A percentile compares a stretch with the other conserved stretches of the same genome.
Evolutionary conservation across 768 basidiomycete species (phyloP).

Genomic region (Boletus rubroflammeus): DNA sequence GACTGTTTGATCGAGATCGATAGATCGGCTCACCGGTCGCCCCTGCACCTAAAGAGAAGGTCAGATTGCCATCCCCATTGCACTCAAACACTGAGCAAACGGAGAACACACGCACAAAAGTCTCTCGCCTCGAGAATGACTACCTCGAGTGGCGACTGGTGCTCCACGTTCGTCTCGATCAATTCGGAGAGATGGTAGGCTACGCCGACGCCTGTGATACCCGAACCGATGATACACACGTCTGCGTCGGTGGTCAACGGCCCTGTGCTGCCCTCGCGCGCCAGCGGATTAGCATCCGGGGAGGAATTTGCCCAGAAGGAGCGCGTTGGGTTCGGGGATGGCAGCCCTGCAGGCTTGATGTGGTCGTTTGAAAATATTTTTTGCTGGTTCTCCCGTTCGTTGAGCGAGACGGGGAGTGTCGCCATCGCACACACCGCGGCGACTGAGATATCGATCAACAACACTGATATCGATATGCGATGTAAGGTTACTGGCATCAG

Average conservation of each 20-base stretch:
- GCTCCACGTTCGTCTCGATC: not conserved
- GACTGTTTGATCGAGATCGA: not conserved
- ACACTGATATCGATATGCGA: no score
- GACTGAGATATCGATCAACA: conserved; percentile 3
- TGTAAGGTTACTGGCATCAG: no score
- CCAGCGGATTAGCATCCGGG: conserved; percentile 62
- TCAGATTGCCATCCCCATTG: not conserved
- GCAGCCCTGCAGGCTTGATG: conserved; percentile 34
- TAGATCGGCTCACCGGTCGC: conserved; percentile 55
- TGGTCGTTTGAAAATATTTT: conserved; percentile 1
- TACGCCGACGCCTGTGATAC: conserved; percentile 71
- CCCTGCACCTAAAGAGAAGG: conserved; percentile 51
- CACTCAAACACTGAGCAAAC: not conserved
- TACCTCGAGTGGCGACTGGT: conserved; percentile 38
- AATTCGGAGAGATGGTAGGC: conserved; percentile 65
- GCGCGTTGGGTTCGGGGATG: conserved; percentile 59
- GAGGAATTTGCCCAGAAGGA: conserved; percentile 69
- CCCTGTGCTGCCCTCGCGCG: conserved; percentile 61
- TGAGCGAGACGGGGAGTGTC: not conserved
- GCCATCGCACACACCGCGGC: conserved; percentile 9
- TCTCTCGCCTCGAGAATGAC: conserved; percentile 82
- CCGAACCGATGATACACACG: conserved; percentile 75
- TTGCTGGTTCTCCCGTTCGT: conserved; percentile 1
- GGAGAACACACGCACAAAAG: conserved; percentile 57
- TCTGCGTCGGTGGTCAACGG: conserved; percentile 58